These are phyloP conservation scores for Pestalotiopsis sp. DNA, from an alignment of 2,329 filamentous ascomycete species.

Conservation along the genomic window DNA sequence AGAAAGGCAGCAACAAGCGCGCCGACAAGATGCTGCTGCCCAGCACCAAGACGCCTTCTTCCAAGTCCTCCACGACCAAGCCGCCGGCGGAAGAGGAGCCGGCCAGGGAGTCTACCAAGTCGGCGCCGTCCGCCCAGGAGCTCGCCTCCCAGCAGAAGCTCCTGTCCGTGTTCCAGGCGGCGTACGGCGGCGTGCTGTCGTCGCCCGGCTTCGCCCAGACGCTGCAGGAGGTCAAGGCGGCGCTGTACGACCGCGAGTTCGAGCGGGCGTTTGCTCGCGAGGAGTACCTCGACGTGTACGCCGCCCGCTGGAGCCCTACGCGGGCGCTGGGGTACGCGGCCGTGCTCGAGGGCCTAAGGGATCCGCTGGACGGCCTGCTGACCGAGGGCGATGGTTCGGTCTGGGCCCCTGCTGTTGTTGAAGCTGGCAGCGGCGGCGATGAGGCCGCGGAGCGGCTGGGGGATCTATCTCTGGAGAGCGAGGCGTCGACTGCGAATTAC, in stretches of 20 bases:
- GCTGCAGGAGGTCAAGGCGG: constrained; percentile 82
- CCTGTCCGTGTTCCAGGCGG: constrained; percentile 70
- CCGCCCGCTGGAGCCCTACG: constrained; percentile 86
- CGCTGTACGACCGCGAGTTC: constrained; percentile 87
- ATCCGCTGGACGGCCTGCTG: constrained; percentile 33
- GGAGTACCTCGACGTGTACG: constrained; percentile 79
- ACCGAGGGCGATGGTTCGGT: constrained; percentile 1
- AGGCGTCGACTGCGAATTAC: background rate
- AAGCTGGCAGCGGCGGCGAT: background rate
- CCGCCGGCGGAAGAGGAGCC: background rate
- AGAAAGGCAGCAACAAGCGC: constrained; percentile 3
- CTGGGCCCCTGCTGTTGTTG: background rate
- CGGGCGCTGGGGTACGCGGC: constrained; percentile 79
- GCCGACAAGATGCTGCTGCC: background rate
- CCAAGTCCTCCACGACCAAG: background rate
- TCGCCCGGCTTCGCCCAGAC: constrained; percentile 51
- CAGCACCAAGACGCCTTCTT: background rate
- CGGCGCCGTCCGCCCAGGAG: constrained; percentile 2
- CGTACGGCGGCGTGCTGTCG: constrained; percentile 57
- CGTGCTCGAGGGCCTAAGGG: constrained; percentile 45
- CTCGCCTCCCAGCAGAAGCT: constrained; percentile 62
- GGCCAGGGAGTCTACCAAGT: background rate
- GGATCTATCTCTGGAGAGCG: background rate
- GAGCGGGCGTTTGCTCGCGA: constrained; percentile 72
- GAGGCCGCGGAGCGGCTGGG: background rate